Conservation (phyloP, 345 rosid species). For the Sonneratia caseolaris region DNA sequence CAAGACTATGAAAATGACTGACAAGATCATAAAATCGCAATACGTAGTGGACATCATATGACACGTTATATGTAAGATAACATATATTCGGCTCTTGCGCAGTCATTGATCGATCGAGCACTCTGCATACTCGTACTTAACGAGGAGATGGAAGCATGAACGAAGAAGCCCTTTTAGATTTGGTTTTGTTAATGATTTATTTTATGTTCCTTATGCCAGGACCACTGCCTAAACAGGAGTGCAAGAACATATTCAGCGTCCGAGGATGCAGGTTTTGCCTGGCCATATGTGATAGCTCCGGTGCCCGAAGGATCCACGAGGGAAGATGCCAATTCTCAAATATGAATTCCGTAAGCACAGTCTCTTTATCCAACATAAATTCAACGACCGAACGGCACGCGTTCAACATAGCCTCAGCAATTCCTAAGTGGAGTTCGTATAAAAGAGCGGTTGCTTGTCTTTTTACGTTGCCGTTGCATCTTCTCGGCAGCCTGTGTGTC, state of each 20-base stretch:
- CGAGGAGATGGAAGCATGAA: no score
- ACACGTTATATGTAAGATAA: no score
- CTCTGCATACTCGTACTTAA: no score
- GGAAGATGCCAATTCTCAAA: conserved; percentile 59
- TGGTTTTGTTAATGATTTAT: background rate
- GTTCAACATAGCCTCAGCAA: background rate
- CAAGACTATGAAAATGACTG: background rate
- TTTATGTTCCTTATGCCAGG: conserved; percentile 23
- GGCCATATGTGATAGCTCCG: conserved; percentile 45
- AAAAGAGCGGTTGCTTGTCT: no score
- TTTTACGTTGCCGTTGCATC: no score
- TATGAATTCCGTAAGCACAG: conserved; percentile 24
- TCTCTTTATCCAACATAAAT: background rate
- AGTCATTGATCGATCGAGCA: no score
- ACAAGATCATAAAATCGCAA: no score
- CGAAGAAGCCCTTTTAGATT: background rate
- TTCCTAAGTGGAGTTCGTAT: no score
- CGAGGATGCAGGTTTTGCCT: conserved; percentile 80
- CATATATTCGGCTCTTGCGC: no score
- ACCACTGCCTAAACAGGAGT: conserved; percentile 83
- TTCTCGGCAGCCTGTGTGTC: background rate
- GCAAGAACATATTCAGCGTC: conserved; percentile 57
- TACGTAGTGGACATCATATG: no score
- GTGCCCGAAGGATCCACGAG: conserved; percentile 59
- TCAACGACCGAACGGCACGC: background rate